Percentiles rank a stretch among this genome's conserved stretches.
These are phyloP conservation scores for Myotisia sp. DNA, from an alignment of 2,329 filamentous ascomycete genomes.

Conservation along the genomic window DNA sequence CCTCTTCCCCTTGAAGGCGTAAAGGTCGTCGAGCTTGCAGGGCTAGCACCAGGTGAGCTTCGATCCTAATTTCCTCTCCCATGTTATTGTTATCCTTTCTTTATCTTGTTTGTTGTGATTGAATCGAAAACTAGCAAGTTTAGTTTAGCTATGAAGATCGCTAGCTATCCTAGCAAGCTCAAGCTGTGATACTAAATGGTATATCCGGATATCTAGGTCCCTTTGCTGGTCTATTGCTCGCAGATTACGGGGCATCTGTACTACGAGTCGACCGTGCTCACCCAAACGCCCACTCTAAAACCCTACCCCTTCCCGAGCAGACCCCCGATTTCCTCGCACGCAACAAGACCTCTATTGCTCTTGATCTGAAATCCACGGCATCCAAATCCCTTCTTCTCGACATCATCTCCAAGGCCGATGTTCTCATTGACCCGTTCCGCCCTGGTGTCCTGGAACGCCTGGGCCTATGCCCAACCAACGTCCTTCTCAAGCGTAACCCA, in stretches of 20 bases:
- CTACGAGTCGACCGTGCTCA: conserved; percentile 63
- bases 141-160: too few relatives aligned
- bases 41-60: conserved; percentile 17
- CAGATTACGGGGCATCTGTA: conserved; percentile 78
- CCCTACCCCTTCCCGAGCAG: conserved; percentile 27
- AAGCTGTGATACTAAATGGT: too few relatives aligned
- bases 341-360: conserved; percentile 63
- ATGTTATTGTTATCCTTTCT: too few relatives aligned
- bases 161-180: too few relatives aligned
- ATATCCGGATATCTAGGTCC: too few relatives aligned
- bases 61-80: neutral
- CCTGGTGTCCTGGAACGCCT: conserved; percentile 80
- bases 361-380: conserved; percentile 57
- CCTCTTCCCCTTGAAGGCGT: conserved; percentile 14
- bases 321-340: conserved; percentile 62
- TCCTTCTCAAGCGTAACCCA: conserved; percentile 54
- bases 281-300: conserved; percentile 25
- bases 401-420: conserved; percentile 51
- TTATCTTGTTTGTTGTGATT: too few relatives aligned
- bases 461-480: conserved; percentile 54
- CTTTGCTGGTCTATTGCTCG: conserved; percentile 75
- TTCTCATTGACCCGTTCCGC: conserved; percentile 86
- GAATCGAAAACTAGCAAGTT: too few relatives aligned
- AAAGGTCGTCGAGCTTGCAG: conserved; percentile 18
- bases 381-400: conserved; percentile 54